These are phyloP conservation scores for Coemansia sp. DNA, from an alignment of 192 early-diverging fungal genomes.

Conservation along the genomic window DNA sequence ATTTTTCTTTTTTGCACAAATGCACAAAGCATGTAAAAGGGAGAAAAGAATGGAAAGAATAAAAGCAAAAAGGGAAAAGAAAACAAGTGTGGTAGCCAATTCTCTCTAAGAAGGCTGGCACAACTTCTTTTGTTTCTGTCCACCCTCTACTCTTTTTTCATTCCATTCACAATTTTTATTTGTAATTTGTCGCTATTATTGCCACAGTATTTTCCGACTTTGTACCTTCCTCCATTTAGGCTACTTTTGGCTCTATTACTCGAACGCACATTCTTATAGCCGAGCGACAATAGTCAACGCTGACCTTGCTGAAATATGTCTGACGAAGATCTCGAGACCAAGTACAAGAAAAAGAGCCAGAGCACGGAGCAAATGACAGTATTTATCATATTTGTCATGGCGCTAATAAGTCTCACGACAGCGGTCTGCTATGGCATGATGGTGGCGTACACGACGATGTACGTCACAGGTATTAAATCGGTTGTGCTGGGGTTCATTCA, in stretches of 20 bases:
- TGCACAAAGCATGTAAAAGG: not conserved
- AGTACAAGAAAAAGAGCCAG: not conserved
- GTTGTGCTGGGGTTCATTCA: constrained; percentile 5
- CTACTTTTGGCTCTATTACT: not conserved
- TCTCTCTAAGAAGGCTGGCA: not conserved
- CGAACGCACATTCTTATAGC: not conserved
- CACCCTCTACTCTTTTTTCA: not conserved
- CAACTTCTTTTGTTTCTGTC: not conserved
- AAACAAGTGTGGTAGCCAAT: not conserved
- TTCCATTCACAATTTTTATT: not conserved
- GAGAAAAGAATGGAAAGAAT: not conserved
- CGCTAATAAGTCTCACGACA: not conserved
- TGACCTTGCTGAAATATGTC: not conserved
- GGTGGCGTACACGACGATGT: constrained; percentile 1
- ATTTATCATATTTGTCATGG: not conserved
- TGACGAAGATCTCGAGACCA: no score
- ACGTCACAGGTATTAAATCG: not conserved
- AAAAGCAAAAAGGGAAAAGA: not conserved
- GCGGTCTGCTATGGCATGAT: not conserved
- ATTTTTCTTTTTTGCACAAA: not conserved
- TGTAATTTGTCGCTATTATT: not conserved
- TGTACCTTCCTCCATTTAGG: not conserved
- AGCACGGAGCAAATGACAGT: not conserved
- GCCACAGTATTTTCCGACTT: not conserved
- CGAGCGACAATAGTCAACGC: not conserved